Evolutionary conservation across 176 grass and related monocot species (phyloP).

Genomic region (Poa annua): DNA sequence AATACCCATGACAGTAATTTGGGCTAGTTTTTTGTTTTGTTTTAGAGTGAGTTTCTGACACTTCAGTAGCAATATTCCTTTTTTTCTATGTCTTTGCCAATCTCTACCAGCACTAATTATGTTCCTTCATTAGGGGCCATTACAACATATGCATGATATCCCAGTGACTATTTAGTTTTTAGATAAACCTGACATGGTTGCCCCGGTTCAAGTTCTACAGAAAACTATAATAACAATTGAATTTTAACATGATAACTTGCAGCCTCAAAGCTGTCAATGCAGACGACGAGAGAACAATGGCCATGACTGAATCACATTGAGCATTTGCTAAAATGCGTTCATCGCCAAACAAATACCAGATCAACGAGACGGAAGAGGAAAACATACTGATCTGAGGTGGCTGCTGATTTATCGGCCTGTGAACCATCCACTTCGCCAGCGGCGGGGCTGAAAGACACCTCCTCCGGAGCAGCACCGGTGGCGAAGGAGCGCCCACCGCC

Average conservation of each 20-base stretch:
- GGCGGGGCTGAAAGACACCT: constrained; percentile 44
- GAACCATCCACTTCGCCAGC: constrained; percentile 13
- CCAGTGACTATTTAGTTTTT: not conserved
- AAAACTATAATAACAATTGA: not conserved
- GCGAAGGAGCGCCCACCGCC: constrained; percentile 19
- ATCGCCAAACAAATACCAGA: not conserved
- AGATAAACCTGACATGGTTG: not conserved
- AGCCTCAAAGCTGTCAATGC: not conserved
- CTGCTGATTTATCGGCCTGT: constrained; percentile 39
- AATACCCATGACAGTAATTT: not conserved
- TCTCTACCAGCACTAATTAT: not conserved
- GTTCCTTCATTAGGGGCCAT: not conserved
- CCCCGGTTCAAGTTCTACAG: not conserved
- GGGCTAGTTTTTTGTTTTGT: not conserved
- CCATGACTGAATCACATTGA: too few relatives aligned
- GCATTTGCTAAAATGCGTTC: not conserved
- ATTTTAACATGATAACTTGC: not conserved
- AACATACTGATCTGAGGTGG: constrained; percentile 53
- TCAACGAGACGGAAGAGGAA: not conserved
- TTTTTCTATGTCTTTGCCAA: not conserved
- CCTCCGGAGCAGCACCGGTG: constrained; percentile 44
- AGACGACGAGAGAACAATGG: not conserved
- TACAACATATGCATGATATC: not conserved
- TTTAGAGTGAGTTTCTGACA: not conserved
- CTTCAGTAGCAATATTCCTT: not conserved